Base-by-base conservation (phyloP, 208 protist species). In the Acanthamoeba lugdunensis region DNA sequence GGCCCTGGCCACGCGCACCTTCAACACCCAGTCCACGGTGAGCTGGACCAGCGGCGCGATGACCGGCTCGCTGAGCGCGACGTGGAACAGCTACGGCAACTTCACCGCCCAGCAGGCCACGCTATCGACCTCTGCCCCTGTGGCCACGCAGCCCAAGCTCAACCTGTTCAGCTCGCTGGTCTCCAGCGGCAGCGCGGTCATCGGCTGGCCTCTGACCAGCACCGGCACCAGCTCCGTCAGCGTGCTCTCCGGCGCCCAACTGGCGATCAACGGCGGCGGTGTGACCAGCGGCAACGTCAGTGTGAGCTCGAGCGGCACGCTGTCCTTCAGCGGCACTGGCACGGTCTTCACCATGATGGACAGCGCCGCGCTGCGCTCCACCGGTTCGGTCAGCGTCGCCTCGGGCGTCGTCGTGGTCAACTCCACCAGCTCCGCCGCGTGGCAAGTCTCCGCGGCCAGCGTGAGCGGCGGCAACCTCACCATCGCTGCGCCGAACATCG, bases 41-140 rank as follows among this genome's bases (percentile, higher is more conserved):
- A 61, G n/a, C 45, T 92, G 56, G 61, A 77, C 6, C 41, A 77
- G 28, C 30, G 87, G 87, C 37, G 4, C n/a, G 21, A 23, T 92
- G 63, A 30, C 63, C 11, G 61, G 65, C 41, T 79, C 41, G 6
- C 65, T 73, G 65, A 56, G 65, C 69, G 65, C 69, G n/a, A 77
- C 33, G 16, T 92, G 87, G 87, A 92, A 92, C 87, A 92, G 69
- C 69, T 92, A 92, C 87, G 87, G 87, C 52, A 23, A 30, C 25
- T 28, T 92, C 69, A 56, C 50, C 11, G 87, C 65, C 16, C 52
- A 48, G 69, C 37, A 48, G 69, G 41, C 63, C 23, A 56, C 65
- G 7, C 41, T 41, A 37, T 41, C 41, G 41, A 56, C 52, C 13
- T 28, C 87, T 8, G 7, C 61, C 41, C 28, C 61, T 21, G 37